Evolutionary conservation across 179 eudicot species (phyloP), one percentile per base, ranked within the genome.

Genomic region (Nepenthes alata): DNA sequence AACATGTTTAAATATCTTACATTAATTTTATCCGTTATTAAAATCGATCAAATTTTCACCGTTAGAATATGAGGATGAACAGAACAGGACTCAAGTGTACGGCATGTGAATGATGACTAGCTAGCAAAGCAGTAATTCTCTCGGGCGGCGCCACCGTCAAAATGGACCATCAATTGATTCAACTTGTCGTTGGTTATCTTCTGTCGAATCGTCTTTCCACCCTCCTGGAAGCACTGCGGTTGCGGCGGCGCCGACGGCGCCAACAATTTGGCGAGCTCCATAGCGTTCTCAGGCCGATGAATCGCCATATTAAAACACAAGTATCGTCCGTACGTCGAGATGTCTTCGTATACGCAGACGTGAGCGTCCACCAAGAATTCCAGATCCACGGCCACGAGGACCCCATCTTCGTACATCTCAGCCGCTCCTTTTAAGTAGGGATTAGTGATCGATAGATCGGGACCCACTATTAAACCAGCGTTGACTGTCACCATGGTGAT

Each of bases 341-440:
- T 64, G 11, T 84, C 86, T 70, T 82, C 84, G 34, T 70, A 82
- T 7, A 80, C 77, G 15, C 62, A 79, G 11, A 82, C 37, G 41
- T 77, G 83, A 2, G 89, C 78, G 36, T 79, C 81, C 3, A 79
- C 81, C 62, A 79, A 61, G 64, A 74, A 79, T 2, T 70, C 55
- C 15, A 82, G 64, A 79, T 79, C 83, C 1, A 75, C 86, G 15
- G 84, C 74, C 35, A 77, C 86, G 0, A 84, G 51, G 4, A 82
- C 82, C 2, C 89, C 89, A 41, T 82, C 84, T 67, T 81, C 74
- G 53, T 84, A 82, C 89, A 84, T 84, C 73, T 84, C 89, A 53
- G 86, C 89, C 48, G 89, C 86, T 58, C 89, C 89, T 79, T 77
- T 82, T 14, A 84, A 62, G n/a, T 84, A 84, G 9, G 86, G 84